phyloP scores from a whole-genome alignment of 2,329 filamentous ascomycete genomes.

The Penicillium sp. region DNA sequence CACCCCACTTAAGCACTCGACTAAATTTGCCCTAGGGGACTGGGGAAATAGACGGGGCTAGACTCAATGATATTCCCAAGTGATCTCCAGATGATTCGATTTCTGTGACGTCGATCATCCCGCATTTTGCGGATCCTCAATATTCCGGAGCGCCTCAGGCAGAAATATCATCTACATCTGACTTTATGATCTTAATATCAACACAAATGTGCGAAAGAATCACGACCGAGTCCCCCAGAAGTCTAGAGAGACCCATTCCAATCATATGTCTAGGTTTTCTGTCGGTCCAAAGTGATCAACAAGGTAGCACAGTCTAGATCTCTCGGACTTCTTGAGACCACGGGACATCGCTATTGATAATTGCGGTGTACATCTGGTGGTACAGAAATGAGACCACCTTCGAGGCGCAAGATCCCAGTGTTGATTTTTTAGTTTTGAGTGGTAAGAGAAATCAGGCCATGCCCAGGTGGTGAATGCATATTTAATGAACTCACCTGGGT shows the following conservation, averaged over 20 bases:
- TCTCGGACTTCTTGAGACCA: background rate
- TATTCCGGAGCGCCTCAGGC: background rate
- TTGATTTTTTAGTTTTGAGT: too few relatives aligned
- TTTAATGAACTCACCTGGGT: too few relatives aligned
- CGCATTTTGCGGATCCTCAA: slow-evolving; percentile 14
- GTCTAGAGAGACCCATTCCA: too few relatives aligned
- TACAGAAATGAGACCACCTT: background rate
- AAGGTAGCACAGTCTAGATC: background rate
- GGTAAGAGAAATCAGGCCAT: too few relatives aligned
- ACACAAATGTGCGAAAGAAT: too few relatives aligned
- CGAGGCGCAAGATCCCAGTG: too few relatives aligned
- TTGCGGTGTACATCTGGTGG: background rate
- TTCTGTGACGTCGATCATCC: slow-evolving; percentile 31
- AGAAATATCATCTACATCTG: background rate
- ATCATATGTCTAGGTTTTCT: too few relatives aligned
- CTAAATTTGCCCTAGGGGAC: background rate
- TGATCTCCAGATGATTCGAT: background rate
- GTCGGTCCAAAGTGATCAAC: background rate
- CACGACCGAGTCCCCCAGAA: too few relatives aligned
- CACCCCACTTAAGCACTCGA: too few relatives aligned
- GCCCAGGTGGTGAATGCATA: background rate
- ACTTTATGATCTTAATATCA: too few relatives aligned
- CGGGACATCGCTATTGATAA: background rate
- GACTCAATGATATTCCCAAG: background rate
- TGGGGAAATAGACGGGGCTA: background rate